Base-by-base conservation (phyloP, 2,329 filamentous ascomycete genomes). In the Microascus cirrosus region DNA sequence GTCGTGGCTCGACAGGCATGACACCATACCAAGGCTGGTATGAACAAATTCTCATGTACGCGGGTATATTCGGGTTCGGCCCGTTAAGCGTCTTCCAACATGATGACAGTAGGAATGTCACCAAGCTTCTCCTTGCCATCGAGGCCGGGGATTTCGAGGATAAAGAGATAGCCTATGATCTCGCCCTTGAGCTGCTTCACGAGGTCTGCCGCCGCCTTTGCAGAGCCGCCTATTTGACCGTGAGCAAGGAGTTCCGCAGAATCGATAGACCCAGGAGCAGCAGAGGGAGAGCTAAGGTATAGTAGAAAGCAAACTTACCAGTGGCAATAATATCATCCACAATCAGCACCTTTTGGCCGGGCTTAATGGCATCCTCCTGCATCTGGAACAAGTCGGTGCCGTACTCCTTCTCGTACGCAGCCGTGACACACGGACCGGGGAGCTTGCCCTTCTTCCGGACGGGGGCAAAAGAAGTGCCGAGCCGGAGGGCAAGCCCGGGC, bases 251-350 rank as follows among this genome's bases (percentile, higher is more conserved):
- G 58, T 8, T 3, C 45, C n/a, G 24, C 22, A 22, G 22, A 22
- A 22, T 58, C 58, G 39, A 56, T 50, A 60, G 22, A 18, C 3
- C 15, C 7, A 58, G 42, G 35, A 59, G n/a, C 61, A 61, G 8
- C 63, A 61, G 24, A 28, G n/a, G 11, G 2, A 24, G 35, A 12
- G 13, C 3, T 25, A 6, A 18, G 39, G 13, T 7, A 10, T 61
- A 35, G 60, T n/a, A 56, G 56, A 20, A 24, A 50, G 20, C 20
- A 24, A 20, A 20, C 86, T 72, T 79, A 96, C 93, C 93, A 63
- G 94, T 99, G 59, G 94, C 94, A 76, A 99, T 97, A 69, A 99
- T 95, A 71, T 99, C 94, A 73, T 99, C 94, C 35, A 99, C 91
- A 63, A 99, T 82, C 61, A 99, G 77, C 59, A 96, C 93, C 72